Evolutionary conservation across 306 rosid genomes (phyloP).

Genomic region (Cercis canadensis): DNA sequence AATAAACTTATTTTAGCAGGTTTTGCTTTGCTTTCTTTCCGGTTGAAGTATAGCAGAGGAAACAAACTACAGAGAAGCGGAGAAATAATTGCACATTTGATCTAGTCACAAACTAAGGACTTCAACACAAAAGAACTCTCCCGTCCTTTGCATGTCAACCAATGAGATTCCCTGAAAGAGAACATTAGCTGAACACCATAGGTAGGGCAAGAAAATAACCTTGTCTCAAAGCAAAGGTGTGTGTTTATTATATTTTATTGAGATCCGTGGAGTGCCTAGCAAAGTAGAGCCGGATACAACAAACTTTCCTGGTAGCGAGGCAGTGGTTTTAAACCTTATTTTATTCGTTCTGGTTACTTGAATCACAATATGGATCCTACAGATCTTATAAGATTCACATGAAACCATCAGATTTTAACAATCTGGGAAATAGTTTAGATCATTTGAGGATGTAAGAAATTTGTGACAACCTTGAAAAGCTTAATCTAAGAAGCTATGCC

Average conservation of each 20-base stretch:
- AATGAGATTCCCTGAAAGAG: too few species aligned
- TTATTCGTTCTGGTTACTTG: background rate
- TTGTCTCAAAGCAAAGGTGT: background rate
- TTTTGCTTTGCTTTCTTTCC: slow-evolving; percentile 32
- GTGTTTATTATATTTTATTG: slow-evolving; percentile 5
- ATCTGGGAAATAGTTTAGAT: too few species aligned
- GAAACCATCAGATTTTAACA: slow-evolving; percentile 26
- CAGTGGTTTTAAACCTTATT: slow-evolving; percentile 6
- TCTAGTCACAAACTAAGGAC: background rate
- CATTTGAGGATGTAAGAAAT: background rate
- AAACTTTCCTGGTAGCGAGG: slow-evolving; percentile 13
- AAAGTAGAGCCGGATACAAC: slow-evolving; percentile 21
- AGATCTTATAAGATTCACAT: slow-evolving; percentile 26
- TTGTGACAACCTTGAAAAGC: slow-evolving; percentile 12
- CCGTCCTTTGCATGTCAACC: too few species aligned
- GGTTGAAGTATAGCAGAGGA: slow-evolving; percentile 5
- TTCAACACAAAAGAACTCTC: too few species aligned
- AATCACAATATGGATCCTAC: slow-evolving; percentile 26
- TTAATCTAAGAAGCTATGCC: slow-evolving; percentile 20
- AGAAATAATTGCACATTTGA: slow-evolving; percentile 21
- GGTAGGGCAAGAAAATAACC: too few species aligned
- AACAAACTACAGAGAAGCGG: slow-evolving; percentile 15
- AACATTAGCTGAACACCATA: too few species aligned
- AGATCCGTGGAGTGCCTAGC: slow-evolving; percentile 8
- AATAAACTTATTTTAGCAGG: slow-evolving; percentile 33